Base-by-base conservation (phyloP, 2,329 filamentous ascomycete genomes). In the Colletotrichum phormii region DNA sequence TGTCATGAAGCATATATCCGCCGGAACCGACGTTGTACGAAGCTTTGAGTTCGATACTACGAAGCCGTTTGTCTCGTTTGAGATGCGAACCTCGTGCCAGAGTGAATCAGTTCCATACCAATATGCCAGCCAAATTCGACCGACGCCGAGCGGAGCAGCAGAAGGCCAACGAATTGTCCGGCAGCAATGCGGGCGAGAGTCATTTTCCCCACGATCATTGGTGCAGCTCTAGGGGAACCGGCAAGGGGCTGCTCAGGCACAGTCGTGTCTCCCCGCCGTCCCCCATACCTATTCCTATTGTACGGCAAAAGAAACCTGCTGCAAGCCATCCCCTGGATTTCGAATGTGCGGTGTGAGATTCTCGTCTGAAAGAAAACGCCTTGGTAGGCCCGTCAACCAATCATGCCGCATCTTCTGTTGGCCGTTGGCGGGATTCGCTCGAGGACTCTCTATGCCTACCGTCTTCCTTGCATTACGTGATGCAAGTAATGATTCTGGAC, bases 271-370 rank as follows among this genome's bases (percentile, higher is more conserved):
- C 55, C 71, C 71, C 71, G 67, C 67, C 71, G 51, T 72, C 69
- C 58, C 37, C 60, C 42, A 18, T 60, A 42, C 59, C 24, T 57
- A n/a, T 29, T 61, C 59, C 24, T 57, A n/a, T 29, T 61, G 42
- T n/a, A 65, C 55, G 29, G 71, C 66, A 71, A 73, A 71, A 65
- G 66, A 71, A 73, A 73, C 60, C 49, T 58, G 66, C 70, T 64
- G 70, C 70, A 72, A 60, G 66, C 66, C 60, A 64, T 64, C 29
- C 61, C 61, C 67, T 65, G 49, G 57, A 37, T 65, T 29, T 64
- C 35, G 66, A 73, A 73, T 70, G 69, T 73, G 71, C 71, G 71
- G 71, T 73, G 71, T 73, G 71, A 71, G 67, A 71, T 71, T 71
- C 62, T 33, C 58, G 35, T 71, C 46, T 70, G 71, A 53, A 71